These are phyloP conservation scores for Stachybotrys echinatus DNA, from an alignment of 2,329 filamentous ascomycete species.

Conservation along the genomic window DNA sequence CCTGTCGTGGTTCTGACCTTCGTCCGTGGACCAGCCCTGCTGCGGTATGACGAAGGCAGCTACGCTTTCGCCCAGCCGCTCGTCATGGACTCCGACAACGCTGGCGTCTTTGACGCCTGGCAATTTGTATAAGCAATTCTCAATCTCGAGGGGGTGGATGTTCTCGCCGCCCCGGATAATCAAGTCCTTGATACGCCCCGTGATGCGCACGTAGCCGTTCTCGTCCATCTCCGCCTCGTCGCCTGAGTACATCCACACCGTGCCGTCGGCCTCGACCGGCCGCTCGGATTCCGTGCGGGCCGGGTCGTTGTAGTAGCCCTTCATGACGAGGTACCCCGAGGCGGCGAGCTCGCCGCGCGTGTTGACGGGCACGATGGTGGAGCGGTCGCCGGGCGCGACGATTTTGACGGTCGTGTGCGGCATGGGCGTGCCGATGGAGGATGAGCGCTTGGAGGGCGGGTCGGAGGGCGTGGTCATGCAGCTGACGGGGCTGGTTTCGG, in stretches of 20 bases:
- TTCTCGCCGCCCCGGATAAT: conserved; percentile 96
- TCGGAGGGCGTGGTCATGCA: conserved; percentile 80
- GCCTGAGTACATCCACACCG: conserved; percentile 84
- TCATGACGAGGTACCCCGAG: conserved; percentile 83
- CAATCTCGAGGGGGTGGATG: conserved; percentile 88
- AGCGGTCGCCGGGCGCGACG: conserved; percentile 61
- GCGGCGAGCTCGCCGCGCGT: conserved; percentile 77
- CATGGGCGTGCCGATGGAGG: conserved; percentile 73
- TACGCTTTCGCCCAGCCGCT: conserved; percentile 79
- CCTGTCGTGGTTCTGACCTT: conserved; percentile 13
- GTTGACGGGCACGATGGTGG: conserved; percentile 54
- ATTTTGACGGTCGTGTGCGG: conserved; percentile 77
- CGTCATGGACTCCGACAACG: conserved; percentile 79
- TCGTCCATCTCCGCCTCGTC: conserved; percentile 85
- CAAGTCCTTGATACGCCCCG: conserved; percentile 87
- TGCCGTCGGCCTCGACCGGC: conserved; percentile 40
- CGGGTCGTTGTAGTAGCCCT: conserved; percentile 79
- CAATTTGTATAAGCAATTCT: conserved; percentile 78
- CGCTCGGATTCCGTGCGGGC: conserved; percentile 64
- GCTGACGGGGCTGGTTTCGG: conserved; percentile 75
- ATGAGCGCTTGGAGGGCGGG: conserved; percentile 65
- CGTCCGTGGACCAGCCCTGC: conserved; percentile 18
- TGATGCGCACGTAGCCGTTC: conserved; percentile 82
- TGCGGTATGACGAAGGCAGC: conserved; percentile 71
- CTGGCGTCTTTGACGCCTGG: conserved; percentile 67